Evolutionary conservation across 257 asterid genomes (phyloP), one percentile per base, ranked within the genome.

Genomic region (Cordia subcordata): DNA sequence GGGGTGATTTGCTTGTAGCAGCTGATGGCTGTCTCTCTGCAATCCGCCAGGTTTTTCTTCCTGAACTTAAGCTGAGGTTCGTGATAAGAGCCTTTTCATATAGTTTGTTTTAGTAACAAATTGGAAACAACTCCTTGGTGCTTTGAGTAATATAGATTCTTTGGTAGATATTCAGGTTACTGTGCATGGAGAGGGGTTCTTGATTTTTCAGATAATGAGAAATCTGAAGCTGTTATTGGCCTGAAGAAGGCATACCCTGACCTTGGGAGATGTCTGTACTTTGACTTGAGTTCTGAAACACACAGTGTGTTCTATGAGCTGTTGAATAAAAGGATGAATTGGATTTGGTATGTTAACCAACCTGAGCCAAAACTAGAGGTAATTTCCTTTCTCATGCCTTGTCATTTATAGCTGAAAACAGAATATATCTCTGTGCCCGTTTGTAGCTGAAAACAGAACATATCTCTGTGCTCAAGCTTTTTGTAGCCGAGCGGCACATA

Each of bases 181-280:
- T 83, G 94, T 80, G 96, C 98, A 13, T 91, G 96, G 98, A 85
- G 98, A 72, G 94, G 96, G 27, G 94, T 91, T 37, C 85, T 85
- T 66, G 76, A 85, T 75, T 91, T 79, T 65, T 74, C 90, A 4
- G 68, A 71, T 27, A 38, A 71, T 58, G 77, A 85, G 68, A 71
- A 68, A 44, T 76, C 79, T 50, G 92, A 88, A 72, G 78, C 86
- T 53, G 38, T 85, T 22, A 16, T 55, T 18, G 85, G 70, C 57
- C 82, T 91, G 18, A 82, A 80, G 88, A 77, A 71, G 64, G 81
- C 78, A 52, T 91, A 75, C 46, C 90, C 89, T 3, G 95, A 91
- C 61, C 88, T 91, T 6, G 98, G 96, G 61, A 76, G 70, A 69
- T 88, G 96, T 68, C 60, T 83, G 17, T 85, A 82, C 81, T 91